These are phyloP conservation scores for Cutaneotrichosporon daszewskae DNA, from an alignment of 1,284 basidiomycete genomes.

Conservation along the genomic window DNA sequence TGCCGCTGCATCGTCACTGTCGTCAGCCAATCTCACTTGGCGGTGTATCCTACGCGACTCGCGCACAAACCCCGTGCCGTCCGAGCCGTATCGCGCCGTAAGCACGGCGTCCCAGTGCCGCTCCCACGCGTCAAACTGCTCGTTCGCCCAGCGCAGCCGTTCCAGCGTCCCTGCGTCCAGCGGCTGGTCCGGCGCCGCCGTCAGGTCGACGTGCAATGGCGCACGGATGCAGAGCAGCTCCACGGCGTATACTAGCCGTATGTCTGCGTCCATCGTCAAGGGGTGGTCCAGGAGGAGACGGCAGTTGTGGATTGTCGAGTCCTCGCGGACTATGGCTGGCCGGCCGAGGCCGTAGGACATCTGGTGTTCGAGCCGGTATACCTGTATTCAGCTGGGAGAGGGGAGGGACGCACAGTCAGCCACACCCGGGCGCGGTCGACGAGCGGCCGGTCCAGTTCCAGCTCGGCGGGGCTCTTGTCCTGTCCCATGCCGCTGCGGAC, in stretches of 20 bases:
- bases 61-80: conserved; percentile 14
- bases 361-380: conserved; percentile 85
- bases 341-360: conserved; percentile 82
- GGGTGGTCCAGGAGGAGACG: conserved; percentile 71
- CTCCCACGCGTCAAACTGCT: conserved; percentile 28
- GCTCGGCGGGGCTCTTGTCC: conserved; percentile 52
- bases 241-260: conserved; percentile 76
- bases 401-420: conserved; percentile 55
- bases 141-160: conserved; percentile 25
- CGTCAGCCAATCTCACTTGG: conserved; percentile 1
- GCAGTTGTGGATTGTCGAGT: conserved; percentile 72
- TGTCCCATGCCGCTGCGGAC: conserved; percentile 61
- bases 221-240: conserved; percentile 21
- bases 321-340: conserved; percentile 77
- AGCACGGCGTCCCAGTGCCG: conserved; percentile 26
- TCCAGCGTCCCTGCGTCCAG: conserved; percentile 22
- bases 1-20: conserved; percentile 12
- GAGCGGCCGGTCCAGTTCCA: conserved; percentile 62
- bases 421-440: conserved; percentile 69
- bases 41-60: conserved; percentile 13
- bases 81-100: conserved; percentile 4
- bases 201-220: conserved; percentile 21
- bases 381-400: conserved; percentile 8
- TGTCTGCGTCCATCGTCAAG: conserved; percentile 78
- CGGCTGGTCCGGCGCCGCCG: conserved; percentile 17